A percentile compares a stretch with the other conserved stretches of the same genome.
phyloP scores from a whole-genome alignment of 148 eudicot species.

The Dianthus caryophyllus region DNA sequence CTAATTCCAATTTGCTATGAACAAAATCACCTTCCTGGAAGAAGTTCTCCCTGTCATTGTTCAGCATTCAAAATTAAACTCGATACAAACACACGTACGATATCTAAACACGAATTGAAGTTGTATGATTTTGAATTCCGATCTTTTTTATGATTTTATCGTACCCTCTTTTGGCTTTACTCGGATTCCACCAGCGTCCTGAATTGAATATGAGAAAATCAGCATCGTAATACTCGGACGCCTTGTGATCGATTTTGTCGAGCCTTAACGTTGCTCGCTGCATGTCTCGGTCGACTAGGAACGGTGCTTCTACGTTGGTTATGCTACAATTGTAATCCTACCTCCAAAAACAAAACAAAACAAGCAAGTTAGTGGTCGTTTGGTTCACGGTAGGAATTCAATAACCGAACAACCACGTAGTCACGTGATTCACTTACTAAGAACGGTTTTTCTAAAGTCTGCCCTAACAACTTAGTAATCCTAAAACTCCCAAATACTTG shows the following conservation, averaged over 20 bases:
- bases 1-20: constrained; percentile 36
- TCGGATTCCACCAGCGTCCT: constrained; percentile 67
- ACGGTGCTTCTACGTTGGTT: constrained; percentile 40
- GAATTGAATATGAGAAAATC: constrained; percentile 63
- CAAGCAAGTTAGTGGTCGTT: too few species aligned
- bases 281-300: constrained; percentile 42
- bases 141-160: too few species aligned
- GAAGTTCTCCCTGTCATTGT: constrained; percentile 48
- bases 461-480: too few species aligned
- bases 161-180: constrained; percentile 48
- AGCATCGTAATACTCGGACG: constrained; percentile 36
- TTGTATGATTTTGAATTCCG: too few species aligned
- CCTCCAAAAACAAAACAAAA: background rate
- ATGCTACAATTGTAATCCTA: constrained; percentile 52
- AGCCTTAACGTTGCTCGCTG: constrained; percentile 31
- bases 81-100: too few species aligned
- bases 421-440: too few species aligned
- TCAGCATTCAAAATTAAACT: too few species aligned
- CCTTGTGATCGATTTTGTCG: constrained; percentile 37
- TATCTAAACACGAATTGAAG: too few species aligned
- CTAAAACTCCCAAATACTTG: too few species aligned
- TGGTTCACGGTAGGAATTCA: too few species aligned
- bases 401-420: too few species aligned
- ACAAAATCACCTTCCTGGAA: constrained; percentile 53
- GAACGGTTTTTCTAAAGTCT: too few species aligned